Base-by-base conservation (phyloP, 1,284 basidiomycete genomes). In the Ustilago nuda region DNA sequence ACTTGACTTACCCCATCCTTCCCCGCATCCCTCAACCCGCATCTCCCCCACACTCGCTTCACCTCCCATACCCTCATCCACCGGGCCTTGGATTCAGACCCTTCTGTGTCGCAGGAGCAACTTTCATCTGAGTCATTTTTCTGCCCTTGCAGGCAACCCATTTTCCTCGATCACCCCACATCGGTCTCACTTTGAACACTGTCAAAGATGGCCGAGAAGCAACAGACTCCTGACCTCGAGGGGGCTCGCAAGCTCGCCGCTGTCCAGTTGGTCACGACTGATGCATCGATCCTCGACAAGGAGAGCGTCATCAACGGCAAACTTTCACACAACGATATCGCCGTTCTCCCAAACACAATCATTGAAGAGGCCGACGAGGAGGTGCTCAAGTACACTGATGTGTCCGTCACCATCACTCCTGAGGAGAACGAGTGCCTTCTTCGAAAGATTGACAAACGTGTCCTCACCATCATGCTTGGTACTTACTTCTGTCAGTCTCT, bases 401-500 rank as follows among this genome's bases (percentile, higher is more conserved):
- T 65, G 1, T 61, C 65, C 13, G 45, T 76, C 41, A 68, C 50
- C 43, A 72, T 76, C 65, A 72, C 58, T 2, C 65, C 64, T 4
- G 73, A 79, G 58, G 80, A 82, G 58, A 77, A 81, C 74, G 66
- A 75, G 48, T 56, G 80, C 33, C 67, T 80, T 8, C 61, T 67
- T 39, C 87, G 88, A 86, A 87, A 89, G 87, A 85, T 89, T 30
- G 88, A 90, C 82, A 89, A 88, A 72, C 88, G 89, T 30, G 88
- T 90, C 12, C 81, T 90, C 33, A 87, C 84, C 35, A 87, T 89
- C 53, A 90, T 90, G 89, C 87, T 90, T 37, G 84, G 88, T 27
- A 89, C 89, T n/a, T 89, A 90, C 81, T 89, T 83, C 68, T 87
- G 87, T 8, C 89, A 90, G 78, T 87, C 88, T 11, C 82, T 90